phyloP scores from a whole-genome alignment of 495 filamentous ascomycete genomes.

The Penicillium arizonense region DNA sequence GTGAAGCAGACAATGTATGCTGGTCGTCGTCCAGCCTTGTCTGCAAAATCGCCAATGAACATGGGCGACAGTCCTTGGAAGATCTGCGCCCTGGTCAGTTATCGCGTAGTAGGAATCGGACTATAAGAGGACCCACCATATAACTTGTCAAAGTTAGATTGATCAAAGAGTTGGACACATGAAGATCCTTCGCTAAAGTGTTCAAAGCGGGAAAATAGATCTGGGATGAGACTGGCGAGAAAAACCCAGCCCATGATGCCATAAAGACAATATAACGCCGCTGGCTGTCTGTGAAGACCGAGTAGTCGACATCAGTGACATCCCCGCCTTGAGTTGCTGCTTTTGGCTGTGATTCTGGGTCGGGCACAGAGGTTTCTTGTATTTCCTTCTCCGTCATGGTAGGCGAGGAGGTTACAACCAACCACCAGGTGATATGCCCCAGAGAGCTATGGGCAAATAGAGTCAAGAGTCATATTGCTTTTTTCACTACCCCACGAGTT shows the following conservation, averaged over 20 bases:
- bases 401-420: neutral
- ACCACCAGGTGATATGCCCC: too few species aligned
- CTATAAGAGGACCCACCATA: slow-evolving; percentile 37
- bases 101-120: neutral
- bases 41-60: slow-evolving; percentile 49
- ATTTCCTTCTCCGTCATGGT: slow-evolving; percentile 2
- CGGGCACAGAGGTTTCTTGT: neutral
- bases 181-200: slow-evolving; percentile 54
- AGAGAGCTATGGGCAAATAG: neutral
- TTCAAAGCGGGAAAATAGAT: slow-evolving; percentile 76
- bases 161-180: slow-evolving; percentile 59
- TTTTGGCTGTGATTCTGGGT: slow-evolving; percentile 8
- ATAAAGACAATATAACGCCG: slow-evolving; percentile 52
- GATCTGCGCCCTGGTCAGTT: slow-evolving; percentile 28
- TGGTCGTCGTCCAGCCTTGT: slow-evolving; percentile 47
- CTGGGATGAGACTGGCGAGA: slow-evolving; percentile 69
- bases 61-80: slow-evolving; percentile 51
- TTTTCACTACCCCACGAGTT: slow-evolving; percentile 2
- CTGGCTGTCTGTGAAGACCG: slow-evolving; percentile 24
- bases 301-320: slow-evolving; percentile 23
- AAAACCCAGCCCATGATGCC: slow-evolving; percentile 61
- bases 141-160: slow-evolving; percentile 70
- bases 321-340: slow-evolving; percentile 8
- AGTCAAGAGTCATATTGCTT: neutral
- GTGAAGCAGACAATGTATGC: slow-evolving; percentile 45